A percentile compares a stretch with the other conserved stretches of the same genome.
phyloP scores from a whole-genome alignment of 1,284 basidiomycete genomes.

The Schizophyllum commune region DNA sequence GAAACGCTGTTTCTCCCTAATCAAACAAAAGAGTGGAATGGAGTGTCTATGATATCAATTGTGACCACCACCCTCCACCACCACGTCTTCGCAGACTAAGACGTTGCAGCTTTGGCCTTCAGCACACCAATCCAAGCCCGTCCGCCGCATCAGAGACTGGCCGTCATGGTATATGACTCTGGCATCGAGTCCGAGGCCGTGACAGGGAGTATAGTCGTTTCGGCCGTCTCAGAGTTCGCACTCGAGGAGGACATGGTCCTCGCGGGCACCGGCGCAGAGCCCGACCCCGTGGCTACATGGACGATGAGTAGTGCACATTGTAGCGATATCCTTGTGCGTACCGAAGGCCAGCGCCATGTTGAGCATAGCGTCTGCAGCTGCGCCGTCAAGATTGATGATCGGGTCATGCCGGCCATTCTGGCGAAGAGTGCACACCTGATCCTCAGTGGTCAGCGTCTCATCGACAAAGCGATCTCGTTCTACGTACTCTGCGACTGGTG shows the following conservation, averaged over 20 bases:
- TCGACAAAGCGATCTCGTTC: not conserved
- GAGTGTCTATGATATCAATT: too few relatives aligned
- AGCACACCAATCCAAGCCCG: too few relatives aligned
- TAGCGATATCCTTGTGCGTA: not conserved
- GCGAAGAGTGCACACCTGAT: not conserved
- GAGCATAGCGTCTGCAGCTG: not conserved
- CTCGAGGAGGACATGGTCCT: not conserved
- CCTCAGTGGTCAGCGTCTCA: not conserved
- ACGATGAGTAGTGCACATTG: not conserved
- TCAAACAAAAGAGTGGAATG: too few relatives aligned
- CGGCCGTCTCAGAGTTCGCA: too few relatives aligned
- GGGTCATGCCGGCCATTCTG: not conserved
- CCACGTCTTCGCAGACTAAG: too few relatives aligned
- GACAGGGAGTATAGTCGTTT: not conserved
- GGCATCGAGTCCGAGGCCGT: not conserved
- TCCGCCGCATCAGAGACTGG: too few relatives aligned
- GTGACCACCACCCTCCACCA: too few relatives aligned
- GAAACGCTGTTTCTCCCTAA: too few relatives aligned
- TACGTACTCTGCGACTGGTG: not conserved
- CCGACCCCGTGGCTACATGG: not conserved
- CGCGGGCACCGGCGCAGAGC: not conserved
- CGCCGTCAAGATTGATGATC: not conserved
- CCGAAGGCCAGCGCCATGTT: not conserved
- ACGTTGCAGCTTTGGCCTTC: too few relatives aligned
- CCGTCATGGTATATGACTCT: not conserved